Base-by-base conservation (phyloP, 441 rosid genomes). In the Lepidium campestre region DNA sequence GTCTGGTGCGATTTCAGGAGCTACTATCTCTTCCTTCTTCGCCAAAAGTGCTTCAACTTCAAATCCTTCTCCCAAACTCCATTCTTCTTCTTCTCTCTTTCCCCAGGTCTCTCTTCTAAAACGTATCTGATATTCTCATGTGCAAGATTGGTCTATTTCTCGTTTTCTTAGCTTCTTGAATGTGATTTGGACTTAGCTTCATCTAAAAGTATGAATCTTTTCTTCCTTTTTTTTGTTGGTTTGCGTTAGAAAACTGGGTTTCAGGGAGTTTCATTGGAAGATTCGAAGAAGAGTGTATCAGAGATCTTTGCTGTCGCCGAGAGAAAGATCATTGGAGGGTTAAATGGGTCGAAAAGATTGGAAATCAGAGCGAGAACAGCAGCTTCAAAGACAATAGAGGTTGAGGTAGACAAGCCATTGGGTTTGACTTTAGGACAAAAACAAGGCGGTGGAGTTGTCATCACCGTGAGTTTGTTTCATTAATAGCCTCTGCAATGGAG, bases 381-480 rank as follows among this genome's bases (percentile, higher is more conserved):
- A 23, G 86, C 96, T 52, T 75, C 96, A 0, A 92, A 88, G 73
- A 80, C 65, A 8, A 85, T 92, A 55, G 98, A 92, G 81, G 98
- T 77, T 47, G 98, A 92, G 65, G 96, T 92, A 40, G 98, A 93
- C 80, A 93, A 90, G 85, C 98, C 98, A 47, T 65, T 92, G 4
- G 98, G 98, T 58, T 79, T 92, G 70, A 92, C 97, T 62, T 59
- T 93, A 65, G 98, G 98, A 39, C 98, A 88, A 48, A 93, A 90
- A 77, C 59, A 85, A 69, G 92, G 87, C 15, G 97, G 98, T 17
- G 98, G 93, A 62, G 98, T 92, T 8, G 83, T 88, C 75, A 82
- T 92, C 81, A 83, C 97, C 14, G 98, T 90, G 64, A 86, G 92
- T 78, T 57, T 25, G 53, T 8, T 17, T 7, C 2, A 19, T 3